Conservation (phyloP, 2,329 filamentous ascomycete species). For the Fusarium chlamydosporum region DNA sequence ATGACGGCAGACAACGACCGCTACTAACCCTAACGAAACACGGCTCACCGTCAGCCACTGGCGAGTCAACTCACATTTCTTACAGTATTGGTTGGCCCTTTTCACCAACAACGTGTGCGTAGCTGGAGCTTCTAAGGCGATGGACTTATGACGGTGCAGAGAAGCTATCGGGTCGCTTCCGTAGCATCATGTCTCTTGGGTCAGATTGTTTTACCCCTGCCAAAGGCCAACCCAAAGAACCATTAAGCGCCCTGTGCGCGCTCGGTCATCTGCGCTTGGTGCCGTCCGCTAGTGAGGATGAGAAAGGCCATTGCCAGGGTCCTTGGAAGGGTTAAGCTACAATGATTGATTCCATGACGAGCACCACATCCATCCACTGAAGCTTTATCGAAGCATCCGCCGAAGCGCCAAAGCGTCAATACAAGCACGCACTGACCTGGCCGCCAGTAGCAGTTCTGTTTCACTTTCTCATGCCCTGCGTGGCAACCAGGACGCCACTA, state of each 20-base stretch:
- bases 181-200: conserved; percentile 20
- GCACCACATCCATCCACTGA: conserved; percentile 38
- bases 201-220: conserved; percentile 27
- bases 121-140: conserved; percentile 17
- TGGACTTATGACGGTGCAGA: conserved; percentile 22
- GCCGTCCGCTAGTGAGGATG: conserved; percentile 44
- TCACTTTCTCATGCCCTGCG: conserved; percentile 36
- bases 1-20: conserved; percentile 43
- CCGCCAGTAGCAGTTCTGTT: conserved; percentile 38
- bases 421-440: conserved; percentile 43
- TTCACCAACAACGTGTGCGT: conserved; percentile 3
- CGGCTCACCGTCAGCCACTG: conserved; percentile 39
- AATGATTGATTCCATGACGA: conserved; percentile 42
- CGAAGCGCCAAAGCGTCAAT: conserved; percentile 39
- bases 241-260: conserved; percentile 48
- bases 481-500: conserved; percentile 38
- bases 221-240: conserved; percentile 28
- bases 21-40: conserved; percentile 36
- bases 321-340: conserved; percentile 32
- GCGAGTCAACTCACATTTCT: conserved; percentile 10
- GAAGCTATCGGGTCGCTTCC: conserved; percentile 44
- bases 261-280: conserved; percentile 53
- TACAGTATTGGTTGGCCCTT: conserved; percentile 20
- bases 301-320: conserved; percentile 39
- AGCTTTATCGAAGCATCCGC: conserved; percentile 48